Evolutionary conservation across 805 yeast genomes (phyloP).

Genomic region (Ogataea pilisensis): DNA sequence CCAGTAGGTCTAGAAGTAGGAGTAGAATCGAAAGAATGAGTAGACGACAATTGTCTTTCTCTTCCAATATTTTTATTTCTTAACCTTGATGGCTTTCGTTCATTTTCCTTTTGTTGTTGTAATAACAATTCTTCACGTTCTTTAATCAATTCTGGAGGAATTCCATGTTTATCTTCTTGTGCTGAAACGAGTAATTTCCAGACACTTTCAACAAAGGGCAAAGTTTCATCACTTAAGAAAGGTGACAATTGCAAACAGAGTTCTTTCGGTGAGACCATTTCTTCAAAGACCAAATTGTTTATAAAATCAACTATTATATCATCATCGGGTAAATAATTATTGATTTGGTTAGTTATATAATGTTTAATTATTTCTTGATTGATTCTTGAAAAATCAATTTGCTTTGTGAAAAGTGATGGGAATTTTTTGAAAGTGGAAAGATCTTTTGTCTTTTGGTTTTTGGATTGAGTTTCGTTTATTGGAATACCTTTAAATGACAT

Average conservation of each 20-base stretch:
- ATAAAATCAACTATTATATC: conserved; percentile 44
- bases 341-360: conserved; percentile 37
- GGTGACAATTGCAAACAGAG: conserved; percentile 41
- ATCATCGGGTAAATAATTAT: conserved; percentile 43
- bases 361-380: conserved; percentile 34
- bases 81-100: too few species aligned
- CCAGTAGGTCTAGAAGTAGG: too few species aligned
- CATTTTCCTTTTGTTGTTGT: background rate
- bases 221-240: conserved; percentile 40
- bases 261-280: conserved; percentile 35
- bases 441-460: conserved; percentile 12
- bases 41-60: too few species aligned
- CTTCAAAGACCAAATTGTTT: conserved; percentile 37
- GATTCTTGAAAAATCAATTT: conserved; percentile 37
- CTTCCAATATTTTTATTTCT: background rate
- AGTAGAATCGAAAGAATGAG: too few species aligned
- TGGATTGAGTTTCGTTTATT: conserved; percentile 13
- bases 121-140: conserved; percentile 3
- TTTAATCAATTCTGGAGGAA: conserved; percentile 35
- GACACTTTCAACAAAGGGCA: conserved; percentile 36
- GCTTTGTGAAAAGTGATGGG: conserved; percentile 33
- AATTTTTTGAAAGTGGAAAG: conserved; percentile 21
- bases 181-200: conserved; percentile 45
- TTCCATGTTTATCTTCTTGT: conserved; percentile 41
- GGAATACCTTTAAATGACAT: conserved; percentile 13